Base-by-base conservation (phyloP, 2,329 filamentous ascomycete genomes). In the Nemania abortiva region DNA sequence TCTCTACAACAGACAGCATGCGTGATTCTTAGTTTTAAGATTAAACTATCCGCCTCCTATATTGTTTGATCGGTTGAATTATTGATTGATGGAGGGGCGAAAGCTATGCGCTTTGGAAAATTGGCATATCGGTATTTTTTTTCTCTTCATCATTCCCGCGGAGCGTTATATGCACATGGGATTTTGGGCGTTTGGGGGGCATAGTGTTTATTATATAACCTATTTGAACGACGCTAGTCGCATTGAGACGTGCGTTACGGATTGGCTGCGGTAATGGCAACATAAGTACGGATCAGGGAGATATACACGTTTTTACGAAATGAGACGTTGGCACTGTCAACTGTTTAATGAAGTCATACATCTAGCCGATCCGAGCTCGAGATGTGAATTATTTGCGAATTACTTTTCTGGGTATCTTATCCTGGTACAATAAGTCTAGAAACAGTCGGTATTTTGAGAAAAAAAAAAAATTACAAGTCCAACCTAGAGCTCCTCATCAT, bases 401-500 rank as follows among this genome's bases (percentile, higher is more conserved):
- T 61, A 64, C 50, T 58, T 65, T 56, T 62, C 27, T 65, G 71
- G 74, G 74, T 76, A 75, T 75, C 73, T 61, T 63, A 66, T 66
- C 61, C 70, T 74, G 69, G 59, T 39, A 54, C 53, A 66, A 54
- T 68, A 65, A 63, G 49, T 69, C 55, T 60, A 73, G 45, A 62
- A 58, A 68, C 42, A 66, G 63, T 37, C 27, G 42, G 37, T 39
- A 39, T n/a, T n/a, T 52, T 57, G 47, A 24, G n/a, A n/a, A n/a
- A n/a, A n/a, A n/a, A n/a, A n/a, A n/a, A 27, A 42, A 37, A 57
- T 39, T 56, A 22, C 13, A 7, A 39, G 22, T 53, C 11, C 50
- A 18, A 2, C 27, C 24, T 37, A 72, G 34, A 57, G 63, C 29
- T 80, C 77, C 22, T 79, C 79, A 6, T 77, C 79, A 1, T 79